phyloP scores from a whole-genome alignment of 208 protist species.

The Acanthamoeba royreba region DNA sequence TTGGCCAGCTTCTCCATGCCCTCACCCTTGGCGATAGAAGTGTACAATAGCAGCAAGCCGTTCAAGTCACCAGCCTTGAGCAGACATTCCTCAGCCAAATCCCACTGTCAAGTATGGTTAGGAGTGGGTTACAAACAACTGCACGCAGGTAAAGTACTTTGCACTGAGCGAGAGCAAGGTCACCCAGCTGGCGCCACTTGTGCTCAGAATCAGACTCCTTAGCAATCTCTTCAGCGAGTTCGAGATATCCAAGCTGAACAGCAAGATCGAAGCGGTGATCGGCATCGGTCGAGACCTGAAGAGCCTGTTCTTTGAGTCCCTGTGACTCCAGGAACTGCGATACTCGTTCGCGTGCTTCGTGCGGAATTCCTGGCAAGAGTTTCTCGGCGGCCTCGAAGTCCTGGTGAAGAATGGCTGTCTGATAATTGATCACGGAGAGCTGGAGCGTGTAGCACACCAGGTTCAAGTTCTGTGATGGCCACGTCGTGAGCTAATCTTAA shows the following conservation, averaged over 20 bases:
- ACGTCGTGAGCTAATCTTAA: neutral
- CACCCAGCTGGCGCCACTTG: slow-evolving; percentile 94
- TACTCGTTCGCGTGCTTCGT: slow-evolving; percentile 84
- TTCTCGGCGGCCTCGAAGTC: slow-evolving; percentile 89
- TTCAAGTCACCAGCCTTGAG: slow-evolving; percentile 67
- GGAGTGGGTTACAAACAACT: neutral
- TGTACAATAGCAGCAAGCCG: slow-evolving; percentile 79
- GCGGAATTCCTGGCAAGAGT: slow-evolving; percentile 85
- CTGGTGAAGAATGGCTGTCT: slow-evolving; percentile 93
- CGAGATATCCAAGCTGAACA: slow-evolving; percentile 85
- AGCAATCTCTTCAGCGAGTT: slow-evolving; percentile 84
- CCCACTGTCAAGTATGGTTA: slow-evolving; percentile 61
- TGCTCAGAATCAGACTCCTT: slow-evolving; percentile 71
- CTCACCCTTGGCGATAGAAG: slow-evolving; percentile 73
- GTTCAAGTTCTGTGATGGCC: slow-evolving; percentile 46
- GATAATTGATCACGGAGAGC: slow-evolving; percentile 94
- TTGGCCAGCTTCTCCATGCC: slow-evolving; percentile 83
- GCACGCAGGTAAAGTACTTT: slow-evolving; percentile 45
- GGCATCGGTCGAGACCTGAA: slow-evolving; percentile 91
- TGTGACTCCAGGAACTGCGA: slow-evolving; percentile 93
- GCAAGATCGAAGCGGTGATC: slow-evolving; percentile 95
- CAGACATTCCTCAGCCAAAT: slow-evolving; percentile 84
- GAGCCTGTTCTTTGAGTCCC: slow-evolving; percentile 81
- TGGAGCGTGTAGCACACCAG: slow-evolving; percentile 89
- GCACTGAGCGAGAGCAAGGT: slow-evolving; percentile 80